These are phyloP conservation scores for Lasiosphaeriaceae sp. DNA, from an alignment of 495 filamentous ascomycete species.

Conservation along the genomic window DNA sequence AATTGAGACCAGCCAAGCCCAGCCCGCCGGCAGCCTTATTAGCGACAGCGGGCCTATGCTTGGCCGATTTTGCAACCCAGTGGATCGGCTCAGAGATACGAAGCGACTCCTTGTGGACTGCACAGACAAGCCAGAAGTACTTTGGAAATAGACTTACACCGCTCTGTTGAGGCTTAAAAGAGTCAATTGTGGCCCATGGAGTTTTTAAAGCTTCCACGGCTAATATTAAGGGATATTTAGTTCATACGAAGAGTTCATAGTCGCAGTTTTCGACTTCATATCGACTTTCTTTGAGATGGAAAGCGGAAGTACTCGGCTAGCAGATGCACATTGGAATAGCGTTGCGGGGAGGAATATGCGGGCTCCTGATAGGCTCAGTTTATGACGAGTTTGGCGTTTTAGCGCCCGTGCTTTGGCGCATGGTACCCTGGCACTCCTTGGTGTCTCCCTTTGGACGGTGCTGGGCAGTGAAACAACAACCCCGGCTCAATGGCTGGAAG, in stretches of 20 bases:
- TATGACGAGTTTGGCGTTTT: background rate
- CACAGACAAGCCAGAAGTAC: no score
- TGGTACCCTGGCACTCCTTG: constrained; percentile 10
- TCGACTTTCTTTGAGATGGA: no score
- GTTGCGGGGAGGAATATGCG: background rate
- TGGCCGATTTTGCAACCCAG: background rate
- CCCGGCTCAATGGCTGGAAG: constrained; percentile 3
- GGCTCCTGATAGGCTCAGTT: background rate
- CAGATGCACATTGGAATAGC: background rate
- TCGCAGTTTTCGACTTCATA: background rate
- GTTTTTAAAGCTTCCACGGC: no score
- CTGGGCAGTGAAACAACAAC: constrained; percentile 17
- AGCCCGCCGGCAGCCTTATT: background rate
- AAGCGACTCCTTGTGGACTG: no score
- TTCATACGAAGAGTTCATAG: no score
- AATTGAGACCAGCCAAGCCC: no score
- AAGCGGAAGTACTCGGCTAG: background rate
- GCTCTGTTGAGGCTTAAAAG: no score
- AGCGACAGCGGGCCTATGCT: background rate
- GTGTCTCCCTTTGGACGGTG: constrained; percentile 8
- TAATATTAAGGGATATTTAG: no score
- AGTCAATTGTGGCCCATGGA: no score
- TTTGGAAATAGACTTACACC: no score
- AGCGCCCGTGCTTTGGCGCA: constrained; percentile 14
- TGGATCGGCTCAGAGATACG: background rate